A percentile compares a stretch with the other conserved stretches of the same genome.
Conservation (phyloP, 108 stramenopile genomes). For the Cyclotella baltica region DNA sequence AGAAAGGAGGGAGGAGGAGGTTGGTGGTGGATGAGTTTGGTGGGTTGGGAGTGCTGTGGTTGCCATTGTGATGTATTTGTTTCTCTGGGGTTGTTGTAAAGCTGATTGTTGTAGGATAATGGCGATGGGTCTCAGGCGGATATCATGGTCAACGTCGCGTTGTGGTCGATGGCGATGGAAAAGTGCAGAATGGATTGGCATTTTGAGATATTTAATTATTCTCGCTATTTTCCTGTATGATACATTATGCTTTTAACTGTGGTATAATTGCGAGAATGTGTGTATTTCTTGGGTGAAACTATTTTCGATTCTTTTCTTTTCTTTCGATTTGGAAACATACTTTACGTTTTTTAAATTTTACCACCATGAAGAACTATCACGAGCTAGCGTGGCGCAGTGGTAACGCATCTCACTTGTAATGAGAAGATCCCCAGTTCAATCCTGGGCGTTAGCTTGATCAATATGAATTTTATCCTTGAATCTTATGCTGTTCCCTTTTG, state of each 20-base stretch:
- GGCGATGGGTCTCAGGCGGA: not conserved
- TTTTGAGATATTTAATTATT: too few species aligned
- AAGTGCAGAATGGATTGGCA: not conserved
- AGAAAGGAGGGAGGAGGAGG: slow-evolving; percentile 77
- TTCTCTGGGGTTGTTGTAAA: not conserved
- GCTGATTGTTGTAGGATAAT: not conserved
- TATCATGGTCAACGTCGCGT: slow-evolving; percentile 6
- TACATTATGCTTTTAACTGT: too few species aligned
- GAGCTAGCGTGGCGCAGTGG: slow-evolving; percentile 70
- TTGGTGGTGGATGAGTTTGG: slow-evolving; percentile 39
- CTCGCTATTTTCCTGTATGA: not conserved
- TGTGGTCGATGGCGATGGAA: not conserved
- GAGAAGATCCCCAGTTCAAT: slow-evolving; percentile 75
- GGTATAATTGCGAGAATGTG: not conserved
- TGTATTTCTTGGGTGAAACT: too few species aligned
- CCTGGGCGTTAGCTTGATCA: slow-evolving; percentile 52
- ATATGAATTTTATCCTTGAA: not conserved
- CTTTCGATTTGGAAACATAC: not conserved
- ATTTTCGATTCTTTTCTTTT: not conserved
- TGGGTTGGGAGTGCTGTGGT: not conserved
- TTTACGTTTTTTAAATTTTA: not conserved
- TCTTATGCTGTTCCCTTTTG: too few species aligned
- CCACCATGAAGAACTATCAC: not conserved
- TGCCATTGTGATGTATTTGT: slow-evolving; percentile 2
- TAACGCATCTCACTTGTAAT: slow-evolving; percentile 81